Evolutionary conservation across 1,284 basidiomycete species (phyloP).

Genomic region (Rhizoctonia solani): DNA sequence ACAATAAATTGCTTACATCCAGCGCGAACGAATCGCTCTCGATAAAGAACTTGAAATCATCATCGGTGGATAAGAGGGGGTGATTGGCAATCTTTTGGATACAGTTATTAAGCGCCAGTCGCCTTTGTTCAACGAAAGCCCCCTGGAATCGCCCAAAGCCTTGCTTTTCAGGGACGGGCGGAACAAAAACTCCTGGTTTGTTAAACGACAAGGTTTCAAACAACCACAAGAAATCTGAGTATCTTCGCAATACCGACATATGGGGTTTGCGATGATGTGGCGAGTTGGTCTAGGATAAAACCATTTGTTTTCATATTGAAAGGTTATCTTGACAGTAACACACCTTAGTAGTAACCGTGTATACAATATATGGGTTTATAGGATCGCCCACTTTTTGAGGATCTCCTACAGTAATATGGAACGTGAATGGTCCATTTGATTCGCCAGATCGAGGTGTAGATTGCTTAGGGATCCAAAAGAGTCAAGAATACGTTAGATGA

Average conservation of each 20-base stretch:
- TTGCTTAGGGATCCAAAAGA: background rate
- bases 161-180: constrained; percentile 95
- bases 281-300: constrained; percentile 68
- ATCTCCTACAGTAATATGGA: constrained; percentile 85
- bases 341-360: constrained; percentile 88
- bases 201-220: constrained; percentile 88
- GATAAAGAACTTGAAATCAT: constrained; percentile 84
- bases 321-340: constrained; percentile 39
- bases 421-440: constrained; percentile 42
- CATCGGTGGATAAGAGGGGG: constrained; percentile 80
- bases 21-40: constrained; percentile 84
- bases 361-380: constrained; percentile 89
- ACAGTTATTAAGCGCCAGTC: constrained; percentile 84
- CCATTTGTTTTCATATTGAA: constrained; percentile 22
- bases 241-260: constrained; percentile 91
- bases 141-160: constrained; percentile 88
- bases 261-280: constrained; percentile 77
- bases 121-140: constrained; percentile 82
- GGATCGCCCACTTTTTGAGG: constrained; percentile 93
- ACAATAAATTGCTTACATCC: constrained; percentile 59
- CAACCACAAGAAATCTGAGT: constrained; percentile 97
- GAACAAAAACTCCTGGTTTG: constrained; percentile 97
- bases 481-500: background rate
- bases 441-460: background rate
- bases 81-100: constrained; percentile 88